These are phyloP conservation scores for Candida cerambycidarum DNA, from an alignment of 805 yeast genomes.

Conservation along the genomic window DNA sequence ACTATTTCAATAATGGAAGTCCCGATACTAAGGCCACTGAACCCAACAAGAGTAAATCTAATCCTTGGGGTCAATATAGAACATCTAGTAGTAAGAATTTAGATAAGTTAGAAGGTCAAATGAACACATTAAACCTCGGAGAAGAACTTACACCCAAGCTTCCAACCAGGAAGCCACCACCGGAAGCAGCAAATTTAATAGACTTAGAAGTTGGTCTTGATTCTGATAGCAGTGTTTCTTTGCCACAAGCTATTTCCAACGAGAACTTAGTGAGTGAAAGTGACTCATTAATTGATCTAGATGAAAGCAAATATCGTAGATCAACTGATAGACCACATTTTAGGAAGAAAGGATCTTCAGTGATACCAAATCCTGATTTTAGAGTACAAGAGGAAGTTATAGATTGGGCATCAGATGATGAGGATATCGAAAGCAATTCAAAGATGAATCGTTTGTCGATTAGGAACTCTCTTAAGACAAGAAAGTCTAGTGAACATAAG, in stretches of 20 bases:
- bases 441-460: constrained; percentile 42
- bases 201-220: constrained; percentile 37
- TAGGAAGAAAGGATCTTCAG: constrained; percentile 33
- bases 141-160: background rate
- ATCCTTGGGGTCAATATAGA: constrained; percentile 38
- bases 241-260: background rate
- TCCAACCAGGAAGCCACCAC: constrained; percentile 11
- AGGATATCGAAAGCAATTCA: constrained; percentile 35
- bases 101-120: background rate
- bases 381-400: constrained; percentile 43
- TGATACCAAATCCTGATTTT: constrained; percentile 28
- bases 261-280: constrained; percentile 6
- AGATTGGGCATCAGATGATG: constrained; percentile 48
- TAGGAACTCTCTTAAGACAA: constrained; percentile 35
- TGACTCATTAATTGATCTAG: constrained; percentile 28
- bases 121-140: background rate
- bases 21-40: background rate
- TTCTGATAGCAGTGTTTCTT: constrained; percentile 8
- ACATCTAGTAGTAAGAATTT: background rate
- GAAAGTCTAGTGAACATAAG: constrained; percentile 23
- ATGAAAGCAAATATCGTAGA: constrained; percentile 19
- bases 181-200: constrained; percentile 29
- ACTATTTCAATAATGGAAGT: background rate
- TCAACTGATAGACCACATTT: constrained; percentile 23
- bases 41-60: constrained; percentile 13